Evolutionary conservation across 1,139 yeast genomes (phyloP).

Genomic region (Pichia sp.): DNA sequence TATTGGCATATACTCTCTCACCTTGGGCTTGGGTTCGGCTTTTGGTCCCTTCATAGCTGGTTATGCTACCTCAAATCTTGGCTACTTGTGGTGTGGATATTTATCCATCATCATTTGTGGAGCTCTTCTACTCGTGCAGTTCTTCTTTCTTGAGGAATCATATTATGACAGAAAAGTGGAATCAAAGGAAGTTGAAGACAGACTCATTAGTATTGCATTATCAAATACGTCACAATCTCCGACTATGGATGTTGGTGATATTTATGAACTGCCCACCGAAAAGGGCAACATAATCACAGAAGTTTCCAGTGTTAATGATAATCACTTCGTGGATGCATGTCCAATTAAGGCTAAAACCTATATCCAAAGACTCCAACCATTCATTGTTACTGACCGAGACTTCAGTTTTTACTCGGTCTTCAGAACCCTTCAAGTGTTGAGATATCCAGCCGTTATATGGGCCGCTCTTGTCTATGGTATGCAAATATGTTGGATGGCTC

Average conservation of each 20-base stretch:
- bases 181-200: conserved; percentile 13
- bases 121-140: conserved; percentile 29
- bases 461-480: conserved; percentile 45
- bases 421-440: conserved; percentile 34
- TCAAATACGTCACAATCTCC: conserved; percentile 13
- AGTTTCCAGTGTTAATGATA: too few relatives aligned
- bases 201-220: conserved; percentile 14
- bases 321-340: too few relatives aligned
- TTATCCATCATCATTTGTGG: conserved; percentile 35
- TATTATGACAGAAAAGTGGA: conserved; percentile 13
- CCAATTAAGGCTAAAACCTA: conserved; percentile 30
- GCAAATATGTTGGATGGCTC: conserved; percentile 46
- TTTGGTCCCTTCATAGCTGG: conserved; percentile 42
- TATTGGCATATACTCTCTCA: conserved; percentile 34
- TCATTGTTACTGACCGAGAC: neutral
- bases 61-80: conserved; percentile 31
- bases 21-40: conserved; percentile 38
- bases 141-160: conserved; percentile 41
- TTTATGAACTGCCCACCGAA: too few relatives aligned
- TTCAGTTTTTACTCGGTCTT: conserved; percentile 32
- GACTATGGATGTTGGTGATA: too few relatives aligned
- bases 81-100: conserved; percentile 40
- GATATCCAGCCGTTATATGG: conserved; percentile 43
- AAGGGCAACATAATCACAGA: too few relatives aligned
- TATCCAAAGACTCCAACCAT: conserved; percentile 29